A percentile compares a stretch with the other conserved stretches of the same genome.
phyloP scores from a whole-genome alignment of 139 green algal species.

The Desmodesmus armatus region DNA sequence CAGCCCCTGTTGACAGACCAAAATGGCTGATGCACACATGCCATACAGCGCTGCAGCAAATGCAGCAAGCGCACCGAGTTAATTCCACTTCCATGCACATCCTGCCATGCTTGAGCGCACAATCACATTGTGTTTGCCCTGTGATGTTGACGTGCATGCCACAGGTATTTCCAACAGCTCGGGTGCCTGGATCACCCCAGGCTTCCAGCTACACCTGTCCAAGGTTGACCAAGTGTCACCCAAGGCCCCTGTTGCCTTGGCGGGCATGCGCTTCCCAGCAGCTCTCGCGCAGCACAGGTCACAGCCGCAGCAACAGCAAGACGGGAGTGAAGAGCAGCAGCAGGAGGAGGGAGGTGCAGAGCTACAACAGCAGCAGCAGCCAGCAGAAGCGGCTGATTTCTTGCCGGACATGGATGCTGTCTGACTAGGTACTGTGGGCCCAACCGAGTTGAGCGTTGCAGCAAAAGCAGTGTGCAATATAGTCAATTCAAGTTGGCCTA shows the following conservation, averaged over 20 bases:
- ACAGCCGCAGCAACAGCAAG: constrained; percentile 18
- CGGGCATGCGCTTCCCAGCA: constrained; percentile 24
- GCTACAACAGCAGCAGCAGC: neutral
- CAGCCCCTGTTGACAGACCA: too few relatives aligned
- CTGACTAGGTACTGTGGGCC: neutral
- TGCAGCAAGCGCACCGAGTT: too few relatives aligned
- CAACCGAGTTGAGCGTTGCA: neutral
- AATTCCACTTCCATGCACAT: too few relatives aligned
- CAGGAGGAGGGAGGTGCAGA: neutral
- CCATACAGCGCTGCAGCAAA: too few relatives aligned
- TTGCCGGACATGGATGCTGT: constrained; percentile 12
- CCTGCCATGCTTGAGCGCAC: too few relatives aligned
- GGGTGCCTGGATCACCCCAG: constrained; percentile 78
- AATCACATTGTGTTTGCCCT: too few relatives aligned
- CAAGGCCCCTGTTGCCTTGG: neutral
- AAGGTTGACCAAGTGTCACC: constrained; percentile 65
- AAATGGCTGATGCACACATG: too few relatives aligned
- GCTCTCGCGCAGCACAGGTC: constrained; percentile 40
- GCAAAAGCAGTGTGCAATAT: too few relatives aligned
- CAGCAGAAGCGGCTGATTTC: constrained; percentile 35
- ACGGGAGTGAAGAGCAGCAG: too few relatives aligned
- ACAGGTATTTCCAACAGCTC: constrained; percentile 66
- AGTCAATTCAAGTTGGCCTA: too few relatives aligned
- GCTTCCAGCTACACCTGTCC: constrained; percentile 79
- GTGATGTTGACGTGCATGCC: neutral